Evolutionary conservation across 192 early-diverging fungal species (phyloP).

Genomic region (Rhizophagus sp.): DNA sequence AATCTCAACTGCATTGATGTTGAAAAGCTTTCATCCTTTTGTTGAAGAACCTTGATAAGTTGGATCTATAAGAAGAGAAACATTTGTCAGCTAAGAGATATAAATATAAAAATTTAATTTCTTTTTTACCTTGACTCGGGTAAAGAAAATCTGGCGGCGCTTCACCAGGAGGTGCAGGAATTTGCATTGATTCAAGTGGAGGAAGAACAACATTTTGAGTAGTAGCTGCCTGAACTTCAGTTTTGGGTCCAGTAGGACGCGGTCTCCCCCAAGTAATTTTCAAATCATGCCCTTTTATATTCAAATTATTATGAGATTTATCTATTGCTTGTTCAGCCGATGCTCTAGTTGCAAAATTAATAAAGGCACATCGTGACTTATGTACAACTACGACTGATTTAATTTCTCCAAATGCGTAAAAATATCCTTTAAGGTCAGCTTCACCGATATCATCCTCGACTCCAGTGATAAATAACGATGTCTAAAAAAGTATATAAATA

Average conservation of each 20-base stretch:
- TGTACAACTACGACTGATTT: constrained; percentile 81
- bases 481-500: constrained; percentile 41
- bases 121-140: constrained; percentile 42
- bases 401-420: constrained; percentile 86
- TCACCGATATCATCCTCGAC: constrained; percentile 73
- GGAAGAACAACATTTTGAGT: constrained; percentile 35
- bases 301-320: constrained; percentile 67
- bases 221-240: constrained; percentile 45
- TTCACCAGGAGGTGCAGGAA: constrained; percentile 46
- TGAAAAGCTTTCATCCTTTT: constrained; percentile 21
- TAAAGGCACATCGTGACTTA: constrained; percentile 85
- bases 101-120: not conserved
- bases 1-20: too few relatives aligned
- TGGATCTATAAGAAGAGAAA: constrained; percentile 31
- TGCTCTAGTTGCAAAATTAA: constrained; percentile 80
- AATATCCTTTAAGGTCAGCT: constrained; percentile 69
- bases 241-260: constrained; percentile 66
- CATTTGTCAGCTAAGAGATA: not conserved
- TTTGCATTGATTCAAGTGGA: constrained; percentile 35
- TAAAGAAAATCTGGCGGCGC: constrained; percentile 29
- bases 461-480: constrained; percentile 84
- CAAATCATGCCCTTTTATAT: constrained; percentile 70
- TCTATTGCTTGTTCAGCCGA: constrained; percentile 86
- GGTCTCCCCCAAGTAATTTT: constrained; percentile 86
- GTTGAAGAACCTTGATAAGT: constrained; percentile 50